Evolutionary conservation across 345 rosid genomes (phyloP).

Genomic region (Camelina sativa): DNA sequence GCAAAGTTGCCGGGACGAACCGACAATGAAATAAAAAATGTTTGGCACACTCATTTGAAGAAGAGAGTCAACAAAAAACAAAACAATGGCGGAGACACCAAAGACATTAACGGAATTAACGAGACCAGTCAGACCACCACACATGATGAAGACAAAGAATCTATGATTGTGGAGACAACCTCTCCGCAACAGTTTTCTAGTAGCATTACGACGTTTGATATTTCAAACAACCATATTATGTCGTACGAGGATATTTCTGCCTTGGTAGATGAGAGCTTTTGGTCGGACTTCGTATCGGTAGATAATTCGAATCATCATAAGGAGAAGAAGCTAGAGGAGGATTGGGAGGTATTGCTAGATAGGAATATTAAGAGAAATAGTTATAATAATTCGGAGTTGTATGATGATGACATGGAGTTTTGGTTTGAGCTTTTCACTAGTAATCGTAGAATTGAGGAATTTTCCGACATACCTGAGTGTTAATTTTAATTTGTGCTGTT

Average conservation of each 20-base stretch:
- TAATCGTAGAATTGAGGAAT: constrained; percentile 48
- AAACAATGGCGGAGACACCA: constrained; percentile 43
- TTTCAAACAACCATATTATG: constrained; percentile 11
- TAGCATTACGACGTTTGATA: constrained; percentile 31
- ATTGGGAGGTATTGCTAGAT: constrained; percentile 23
- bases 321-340: constrained; percentile 29
- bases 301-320: constrained; percentile 34
- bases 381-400: constrained; percentile 39
- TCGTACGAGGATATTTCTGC: constrained; percentile 41
- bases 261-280: constrained; percentile 54
- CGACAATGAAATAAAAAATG: constrained; percentile 85
- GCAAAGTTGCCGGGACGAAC: constrained; percentile 80
- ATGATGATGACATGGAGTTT: constrained; percentile 54
- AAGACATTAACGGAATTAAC: constrained; percentile 19
- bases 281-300: constrained; percentile 55
- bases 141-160: constrained; percentile 18
- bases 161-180: constrained; percentile 25
- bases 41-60: constrained; percentile 85
- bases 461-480: constrained; percentile 49
- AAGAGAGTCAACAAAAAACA: constrained; percentile 56
- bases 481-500: constrained; percentile 29
- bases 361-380: constrained; percentile 1
- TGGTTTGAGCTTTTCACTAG: constrained; percentile 57
- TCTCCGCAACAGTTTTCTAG: constrained; percentile 42
- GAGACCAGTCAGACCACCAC: neutral